Base-by-base conservation (phyloP, 2,329 filamentous ascomycete genomes). In the Colletotrichum lentis region DNA sequence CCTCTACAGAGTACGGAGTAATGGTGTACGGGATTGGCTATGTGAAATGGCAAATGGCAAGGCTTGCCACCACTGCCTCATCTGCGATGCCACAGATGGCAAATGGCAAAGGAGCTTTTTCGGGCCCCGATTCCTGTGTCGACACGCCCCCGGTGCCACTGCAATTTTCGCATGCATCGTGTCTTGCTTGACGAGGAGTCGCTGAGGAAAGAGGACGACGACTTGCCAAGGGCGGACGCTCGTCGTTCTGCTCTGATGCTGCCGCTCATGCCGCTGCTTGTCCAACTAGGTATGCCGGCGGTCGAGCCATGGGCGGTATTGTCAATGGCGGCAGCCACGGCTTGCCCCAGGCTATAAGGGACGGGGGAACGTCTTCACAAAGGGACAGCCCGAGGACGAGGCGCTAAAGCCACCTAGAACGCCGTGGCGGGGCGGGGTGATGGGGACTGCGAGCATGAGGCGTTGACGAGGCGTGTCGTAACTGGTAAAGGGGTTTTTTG, bases 401-500 rank as follows among this genome's bases (percentile, higher is more conserved):
- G 55, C 37, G 65, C 62, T 68, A 65, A 67, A 44, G 55, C 22
- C 22, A n/a, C 47, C 39, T 54, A 47, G 55, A 58, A 50, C 14
- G 54, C 24, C 24, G 58, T 62, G 52, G 59, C 22, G 44, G 59
- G 58, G 52, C 59, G 52, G 27, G 39, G 46, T 52, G 16, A 27
- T 60, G 62, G 59, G 31, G 62, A 44, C 27, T 53, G 47, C 31
- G 49, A 35, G 61, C 54, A 60, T 56, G 65, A 60, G 62, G 65
- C 66, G 66, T 69, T 43, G 43, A 59, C 31, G 55, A 65, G 62
- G 62, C 62, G 62, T 67, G 41, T 50, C 50, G 66, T 69, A 52
- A 62, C 66, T 69, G 62, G 49, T 55, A 66, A 62, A 69, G 66
- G 61, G 55, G 10, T 35, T 47, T 22, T 47, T 22, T 43, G 55